Percentiles rank a stretch among this genome's conserved stretches.
phyloP scores from a whole-genome alignment of 73 alveolate species.

The Tetrahymena thermophila region DNA sequence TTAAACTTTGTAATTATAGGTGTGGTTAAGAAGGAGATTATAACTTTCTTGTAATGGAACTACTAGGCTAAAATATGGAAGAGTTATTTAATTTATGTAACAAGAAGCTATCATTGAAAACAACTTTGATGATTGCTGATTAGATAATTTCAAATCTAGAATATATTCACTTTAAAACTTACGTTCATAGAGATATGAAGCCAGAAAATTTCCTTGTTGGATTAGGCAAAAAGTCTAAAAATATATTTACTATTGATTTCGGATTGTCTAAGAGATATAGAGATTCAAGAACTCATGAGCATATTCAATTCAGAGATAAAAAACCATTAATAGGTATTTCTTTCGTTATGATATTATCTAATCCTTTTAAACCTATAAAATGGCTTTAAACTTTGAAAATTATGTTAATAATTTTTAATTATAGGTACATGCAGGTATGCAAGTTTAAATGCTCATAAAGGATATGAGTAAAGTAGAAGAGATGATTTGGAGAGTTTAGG shows the following conservation, averaged over 20 bases:
- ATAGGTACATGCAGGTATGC: constrained; percentile 73
- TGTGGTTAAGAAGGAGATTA: constrained; percentile 70
- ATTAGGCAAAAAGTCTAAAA: constrained; percentile 57
- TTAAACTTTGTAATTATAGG: neutral
- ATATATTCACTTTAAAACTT: constrained; percentile 80
- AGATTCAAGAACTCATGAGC: constrained; percentile 48
- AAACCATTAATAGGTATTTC: constrained; percentile 28
- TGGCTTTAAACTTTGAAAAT: no score
- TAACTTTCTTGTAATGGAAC: constrained; percentile 77
- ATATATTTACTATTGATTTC: constrained; percentile 81
- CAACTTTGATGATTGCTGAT: constrained; percentile 82
- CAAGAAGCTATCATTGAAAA: constrained; percentile 71
- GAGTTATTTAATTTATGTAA: constrained; percentile 69
- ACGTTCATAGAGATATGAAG: constrained; percentile 90
- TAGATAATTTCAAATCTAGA: constrained; percentile 78
- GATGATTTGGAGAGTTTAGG: constrained; percentile 73
- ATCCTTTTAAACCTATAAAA: no score
- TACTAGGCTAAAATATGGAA: constrained; percentile 86
- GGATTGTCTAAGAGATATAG: constrained; percentile 85
- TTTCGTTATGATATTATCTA: no score
- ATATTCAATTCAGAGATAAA: constrained; percentile 46
- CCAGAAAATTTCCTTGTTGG: constrained; percentile 81
- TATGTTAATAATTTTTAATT: neutral
- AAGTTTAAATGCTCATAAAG: constrained; percentile 65
- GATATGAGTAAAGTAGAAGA: constrained; percentile 80